These are phyloP conservation scores for Harringtonia aguacate DNA, from an alignment of 2,329 filamentous ascomycete genomes.

Conservation along the genomic window DNA sequence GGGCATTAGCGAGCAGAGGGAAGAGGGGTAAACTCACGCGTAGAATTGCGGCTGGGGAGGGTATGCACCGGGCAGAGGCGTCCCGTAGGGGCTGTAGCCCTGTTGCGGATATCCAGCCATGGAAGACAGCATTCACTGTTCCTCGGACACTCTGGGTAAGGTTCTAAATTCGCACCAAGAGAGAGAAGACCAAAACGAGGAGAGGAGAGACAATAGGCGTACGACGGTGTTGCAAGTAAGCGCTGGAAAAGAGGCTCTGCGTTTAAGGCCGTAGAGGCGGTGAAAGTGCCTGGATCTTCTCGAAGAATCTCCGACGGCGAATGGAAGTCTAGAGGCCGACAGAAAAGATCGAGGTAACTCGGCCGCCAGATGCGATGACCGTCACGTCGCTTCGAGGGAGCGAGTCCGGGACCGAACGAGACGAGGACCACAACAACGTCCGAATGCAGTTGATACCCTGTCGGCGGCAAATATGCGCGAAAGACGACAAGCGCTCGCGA, in stretches of 20 bases:
- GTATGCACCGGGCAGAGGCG: slow-evolving; percentile 8
- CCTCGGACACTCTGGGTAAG: neutral
- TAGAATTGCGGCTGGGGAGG: slow-evolving; percentile 5
- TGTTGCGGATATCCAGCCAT: slow-evolving; percentile 11
- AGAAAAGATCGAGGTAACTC: too few relatives aligned
- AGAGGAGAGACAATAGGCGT: neutral
- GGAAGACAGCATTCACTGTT: neutral
- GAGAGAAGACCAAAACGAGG: neutral
- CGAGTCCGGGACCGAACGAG: too few relatives aligned
- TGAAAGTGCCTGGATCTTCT: too few relatives aligned
- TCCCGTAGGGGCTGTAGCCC: slow-evolving; percentile 8
- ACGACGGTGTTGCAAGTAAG: neutral
- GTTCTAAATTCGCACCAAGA: neutral
- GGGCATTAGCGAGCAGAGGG: neutral
- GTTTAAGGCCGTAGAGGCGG: too few relatives aligned
- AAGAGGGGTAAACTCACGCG: slow-evolving; percentile 2
- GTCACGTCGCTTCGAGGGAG: too few relatives aligned
- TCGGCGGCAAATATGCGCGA: too few relatives aligned
- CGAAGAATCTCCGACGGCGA: too few relatives aligned
- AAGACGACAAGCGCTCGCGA: too few relatives aligned
- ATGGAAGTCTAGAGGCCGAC: too few relatives aligned
- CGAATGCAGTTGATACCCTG: too few relatives aligned
- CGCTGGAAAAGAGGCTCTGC: neutral
- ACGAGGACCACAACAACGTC: too few relatives aligned
- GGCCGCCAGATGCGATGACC: too few relatives aligned